Base-by-base conservation (phyloP, 202 grass and related monocot genomes). In the Schoenoplectus triqueter region DNA sequence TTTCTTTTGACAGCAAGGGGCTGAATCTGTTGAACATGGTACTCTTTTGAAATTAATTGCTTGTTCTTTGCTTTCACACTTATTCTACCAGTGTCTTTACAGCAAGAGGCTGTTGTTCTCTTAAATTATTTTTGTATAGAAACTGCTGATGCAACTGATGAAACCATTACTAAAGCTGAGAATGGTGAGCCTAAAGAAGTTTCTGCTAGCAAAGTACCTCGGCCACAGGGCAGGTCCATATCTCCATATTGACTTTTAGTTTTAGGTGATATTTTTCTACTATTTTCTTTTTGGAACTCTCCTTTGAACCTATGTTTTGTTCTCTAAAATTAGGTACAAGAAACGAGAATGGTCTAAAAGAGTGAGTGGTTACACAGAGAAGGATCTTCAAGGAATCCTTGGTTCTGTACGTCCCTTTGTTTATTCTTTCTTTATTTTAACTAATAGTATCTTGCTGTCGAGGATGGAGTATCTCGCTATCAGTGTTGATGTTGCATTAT, bases 331-430 rank as follows among this genome's bases (percentile, higher is more conserved):
- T 81, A 95, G 93, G 87, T 98, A 98, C 46, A 91, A 95, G 88
- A 98, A 98, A 86, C 89, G 91, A 80, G 96, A 98, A 88, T 91
- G 90, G 41, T 93, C 88, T 2, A 92, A 95, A 85, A 92, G 88
- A 86, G 92, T 95, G 69, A 89, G 65, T 45, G 76, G 69, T 50
- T 98, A 98, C 82, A 90, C 96, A 88, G 88, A 87, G 89, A 80
- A 85, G 80, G 96, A 98, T 94, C 96, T 98, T 91, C 86, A 98
- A 91, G 96, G 96, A 82, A 98, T 98, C 88, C 87, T 98, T 78
- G 96, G 93, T 64, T 92, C 86, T 74, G 19, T 55, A 87, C 83
- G 8, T 51, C 63, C 84, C 77, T 78, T 66, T 64, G 15, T 6
- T 87, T 40, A 75, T 62, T 76, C 79, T 11, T 18, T 52, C 13